Evolutionary conservation across 2,329 filamentous ascomycete species (phyloP).

Genomic region (Clarireedia paspali): DNA sequence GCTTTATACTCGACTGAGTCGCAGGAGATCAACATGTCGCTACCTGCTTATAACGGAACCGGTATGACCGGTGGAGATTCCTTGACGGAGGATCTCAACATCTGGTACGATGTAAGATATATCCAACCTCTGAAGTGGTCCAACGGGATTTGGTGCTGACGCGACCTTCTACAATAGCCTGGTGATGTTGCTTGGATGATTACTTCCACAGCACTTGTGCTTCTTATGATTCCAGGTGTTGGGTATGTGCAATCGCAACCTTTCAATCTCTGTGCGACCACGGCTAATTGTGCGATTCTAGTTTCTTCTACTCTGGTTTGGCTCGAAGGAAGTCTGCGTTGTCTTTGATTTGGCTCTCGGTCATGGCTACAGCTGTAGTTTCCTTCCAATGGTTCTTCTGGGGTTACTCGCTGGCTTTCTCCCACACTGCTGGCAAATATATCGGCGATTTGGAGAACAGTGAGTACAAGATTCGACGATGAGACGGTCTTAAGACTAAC

Average conservation of each 20-base stretch:
- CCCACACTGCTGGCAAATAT: slow-evolving; percentile 51
- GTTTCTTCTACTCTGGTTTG: slow-evolving; percentile 87
- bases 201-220: slow-evolving; percentile 70
- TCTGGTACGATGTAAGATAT: slow-evolving; percentile 65
- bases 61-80: slow-evolving; percentile 52
- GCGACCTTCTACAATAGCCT: slow-evolving; percentile 38
- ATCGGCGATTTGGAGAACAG: slow-evolving; percentile 71
- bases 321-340: slow-evolving; percentile 83
- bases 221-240: slow-evolving; percentile 90
- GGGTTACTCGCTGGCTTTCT: slow-evolving; percentile 36
- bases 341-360: slow-evolving; percentile 82
- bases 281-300: slow-evolving; percentile 16
- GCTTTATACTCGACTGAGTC: background rate
- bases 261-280: slow-evolving; percentile 9
- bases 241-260: slow-evolving; percentile 42
- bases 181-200: slow-evolving; percentile 86
- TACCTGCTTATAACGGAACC: slow-evolving; percentile 45
- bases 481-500: background rate
- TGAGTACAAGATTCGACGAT: background rate
- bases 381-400: slow-evolving; percentile 80
- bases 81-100: slow-evolving; percentile 61
- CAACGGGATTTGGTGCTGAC: too few species aligned
- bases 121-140: background rate
- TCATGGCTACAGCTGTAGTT: slow-evolving; percentile 78
- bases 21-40: background rate